phyloP scores from a whole-genome alignment of 495 filamentous ascomycete genomes.

The Pyronema omphalodes region DNA sequence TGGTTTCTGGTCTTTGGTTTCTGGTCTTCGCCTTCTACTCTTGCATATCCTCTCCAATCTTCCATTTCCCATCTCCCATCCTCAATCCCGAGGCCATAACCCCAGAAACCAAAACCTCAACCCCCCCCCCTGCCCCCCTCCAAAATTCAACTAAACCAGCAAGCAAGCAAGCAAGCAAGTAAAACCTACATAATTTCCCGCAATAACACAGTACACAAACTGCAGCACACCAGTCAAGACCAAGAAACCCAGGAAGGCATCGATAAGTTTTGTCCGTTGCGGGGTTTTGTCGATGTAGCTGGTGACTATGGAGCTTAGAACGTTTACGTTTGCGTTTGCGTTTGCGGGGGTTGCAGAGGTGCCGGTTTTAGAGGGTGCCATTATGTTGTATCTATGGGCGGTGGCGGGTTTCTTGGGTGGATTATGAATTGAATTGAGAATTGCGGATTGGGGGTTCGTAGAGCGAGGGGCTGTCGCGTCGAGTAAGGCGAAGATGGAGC shows the following conservation, averaged over 20 bases:
- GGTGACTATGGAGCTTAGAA: constrained; percentile 38
- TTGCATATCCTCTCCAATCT: not conserved
- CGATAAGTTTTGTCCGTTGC: constrained; percentile 79
- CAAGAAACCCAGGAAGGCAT: constrained; percentile 82
- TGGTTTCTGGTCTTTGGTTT: too few relatives aligned
- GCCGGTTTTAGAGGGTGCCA: constrained; percentile 17
- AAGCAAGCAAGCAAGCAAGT: not conserved
- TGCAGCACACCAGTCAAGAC: constrained; percentile 72
- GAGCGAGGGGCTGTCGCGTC: too few relatives aligned
- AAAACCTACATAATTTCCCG: constrained; percentile 74
- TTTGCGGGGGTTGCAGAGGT: not conserved
- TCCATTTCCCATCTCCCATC: not conserved
- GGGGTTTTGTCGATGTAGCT: constrained; percentile 64
- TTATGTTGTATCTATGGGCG: constrained; percentile 5
- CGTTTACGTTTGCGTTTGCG: constrained; percentile 14
- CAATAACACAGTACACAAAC: constrained; percentile 82
- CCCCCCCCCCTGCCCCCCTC: too few relatives aligned
- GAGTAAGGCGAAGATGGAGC: too few relatives aligned
- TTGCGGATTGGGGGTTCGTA: too few relatives aligned
- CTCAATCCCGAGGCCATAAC: too few relatives aligned
- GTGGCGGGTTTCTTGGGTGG: too few relatives aligned
- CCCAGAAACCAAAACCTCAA: too few relatives aligned
- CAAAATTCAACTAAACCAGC: too few relatives aligned
- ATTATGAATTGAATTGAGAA: too few relatives aligned
- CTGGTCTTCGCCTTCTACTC: too few relatives aligned